A percentile compares a stretch with the other conserved stretches of the same genome.
These are phyloP conservation scores for Xylariomycetidae sp. DNA, from an alignment of 2,329 filamentous ascomycete genomes.

Conservation along the genomic window DNA sequence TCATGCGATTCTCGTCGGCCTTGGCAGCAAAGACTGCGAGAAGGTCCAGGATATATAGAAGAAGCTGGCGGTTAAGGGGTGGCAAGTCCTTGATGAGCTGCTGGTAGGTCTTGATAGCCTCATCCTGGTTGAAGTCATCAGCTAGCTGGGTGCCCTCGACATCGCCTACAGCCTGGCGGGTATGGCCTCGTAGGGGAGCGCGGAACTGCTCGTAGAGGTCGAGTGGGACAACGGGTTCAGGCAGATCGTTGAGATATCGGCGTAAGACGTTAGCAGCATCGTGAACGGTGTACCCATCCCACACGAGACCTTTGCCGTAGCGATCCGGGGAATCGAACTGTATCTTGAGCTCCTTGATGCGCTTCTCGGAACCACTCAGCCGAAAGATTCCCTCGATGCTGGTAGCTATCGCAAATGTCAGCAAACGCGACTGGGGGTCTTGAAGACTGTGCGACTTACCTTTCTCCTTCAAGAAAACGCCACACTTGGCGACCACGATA, in stretches of 20 bases:
- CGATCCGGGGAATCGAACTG: slow-evolving; percentile 91
- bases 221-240: slow-evolving; percentile 91
- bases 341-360: slow-evolving; percentile 91
- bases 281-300: slow-evolving; percentile 96
- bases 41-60: slow-evolving; percentile 92
- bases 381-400: slow-evolving; percentile 95
- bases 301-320: slow-evolving; percentile 94
- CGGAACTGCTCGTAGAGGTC: slow-evolving; percentile 91
- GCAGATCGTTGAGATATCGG: slow-evolving; percentile 91
- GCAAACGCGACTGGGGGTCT: slow-evolving; percentile 5
- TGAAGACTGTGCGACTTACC: slow-evolving; percentile 49
- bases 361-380: slow-evolving; percentile 90
- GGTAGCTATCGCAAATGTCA: slow-evolving; percentile 58
- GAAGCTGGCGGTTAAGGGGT: slow-evolving; percentile 83
- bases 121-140: slow-evolving; percentile 66
- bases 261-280: slow-evolving; percentile 95
- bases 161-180: slow-evolving; percentile 65
- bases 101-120: slow-evolving; percentile 79
- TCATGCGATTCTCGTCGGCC: slow-evolving; percentile 95
- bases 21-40: slow-evolving; percentile 97
- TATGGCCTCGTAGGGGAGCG: slow-evolving; percentile 67
- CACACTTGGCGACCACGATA: slow-evolving; percentile 96
- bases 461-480: slow-evolving; percentile 96
- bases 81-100: slow-evolving; percentile 87
- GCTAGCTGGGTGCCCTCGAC: slow-evolving; percentile 64